Evolutionary conservation across 176 grass and related monocot species (phyloP).

Genomic region (Oryza glaberrima): DNA sequence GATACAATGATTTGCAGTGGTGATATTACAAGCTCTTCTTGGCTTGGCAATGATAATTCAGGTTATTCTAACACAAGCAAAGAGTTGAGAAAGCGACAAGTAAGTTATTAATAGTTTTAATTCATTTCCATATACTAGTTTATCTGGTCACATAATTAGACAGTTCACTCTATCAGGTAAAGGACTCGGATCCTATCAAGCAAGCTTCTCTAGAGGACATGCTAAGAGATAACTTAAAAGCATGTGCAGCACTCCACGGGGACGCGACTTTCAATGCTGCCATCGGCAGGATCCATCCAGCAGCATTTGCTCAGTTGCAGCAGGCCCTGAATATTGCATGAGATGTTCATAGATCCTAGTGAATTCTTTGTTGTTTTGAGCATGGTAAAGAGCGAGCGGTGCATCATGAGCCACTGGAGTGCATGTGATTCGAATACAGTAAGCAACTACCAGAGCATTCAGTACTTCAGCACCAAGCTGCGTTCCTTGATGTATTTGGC

Average conservation of each 20-base stretch:
- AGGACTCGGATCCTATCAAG: conserved; percentile 83
- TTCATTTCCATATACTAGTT: conserved; percentile 7
- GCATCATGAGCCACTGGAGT: conserved; percentile 28
- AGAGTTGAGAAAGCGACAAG: conserved; percentile 85
- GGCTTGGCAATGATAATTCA: conserved; percentile 56
- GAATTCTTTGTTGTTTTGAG: conserved; percentile 33
- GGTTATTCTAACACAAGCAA: conserved; percentile 65
- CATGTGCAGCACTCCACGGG: conserved; percentile 85
- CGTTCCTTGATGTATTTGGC: conserved; percentile 1
- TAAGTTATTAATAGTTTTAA: conserved; percentile 34
- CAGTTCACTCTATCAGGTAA: conserved; percentile 53
- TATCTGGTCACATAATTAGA: conserved; percentile 20
- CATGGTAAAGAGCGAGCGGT: conserved; percentile 2
- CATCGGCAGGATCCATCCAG: conserved; percentile 88
- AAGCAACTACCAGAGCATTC: conserved; percentile 25
- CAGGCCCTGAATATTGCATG: conserved; percentile 86
- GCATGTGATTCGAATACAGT: conserved; percentile 33
- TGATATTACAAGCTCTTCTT: conserved; percentile 81
- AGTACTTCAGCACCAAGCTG: not conserved
- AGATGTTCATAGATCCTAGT: conserved; percentile 49
- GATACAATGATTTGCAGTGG: conserved; percentile 62
- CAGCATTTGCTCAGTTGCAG: conserved; percentile 91
- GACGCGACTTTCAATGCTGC: conserved; percentile 87
- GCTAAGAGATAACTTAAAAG: conserved; percentile 88
- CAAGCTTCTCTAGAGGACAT: conserved; percentile 79